These are phyloP conservation scores for Ogataea parapolymorpha DNA, from an alignment of 805 yeast species.

Conservation along the genomic window DNA sequence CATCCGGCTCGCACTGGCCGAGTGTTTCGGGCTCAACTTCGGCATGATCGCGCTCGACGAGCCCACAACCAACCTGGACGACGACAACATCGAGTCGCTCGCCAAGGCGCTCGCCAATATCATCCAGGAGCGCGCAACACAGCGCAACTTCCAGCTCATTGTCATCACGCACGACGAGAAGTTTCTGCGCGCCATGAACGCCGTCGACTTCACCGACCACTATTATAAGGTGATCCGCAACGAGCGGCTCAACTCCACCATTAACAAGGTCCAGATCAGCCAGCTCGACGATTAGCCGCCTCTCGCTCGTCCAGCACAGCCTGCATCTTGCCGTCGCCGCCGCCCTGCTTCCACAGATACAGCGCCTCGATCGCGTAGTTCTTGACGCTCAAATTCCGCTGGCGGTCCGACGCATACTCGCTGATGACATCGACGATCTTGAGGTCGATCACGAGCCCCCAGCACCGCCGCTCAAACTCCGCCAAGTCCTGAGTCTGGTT, in stretches of 20 bases:
- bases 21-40: slow-evolving; percentile 91
- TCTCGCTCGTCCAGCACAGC: slow-evolving; percentile 6
- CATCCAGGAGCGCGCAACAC: slow-evolving; percentile 69
- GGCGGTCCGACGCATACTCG: slow-evolving; percentile 63
- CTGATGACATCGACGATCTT: slow-evolving; percentile 62
- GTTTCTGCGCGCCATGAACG: slow-evolving; percentile 80
- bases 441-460: slow-evolving; percentile 67
- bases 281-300: slow-evolving; percentile 17
- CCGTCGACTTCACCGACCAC: slow-evolving; percentile 79
- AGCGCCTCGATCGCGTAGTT: slow-evolving; percentile 86
- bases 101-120: slow-evolving; percentile 77
- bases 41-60: slow-evolving; percentile 97
- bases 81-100: slow-evolving; percentile 81
- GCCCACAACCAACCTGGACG: slow-evolving; percentile 94
- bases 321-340: slow-evolving; percentile 35
- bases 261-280: slow-evolving; percentile 37
- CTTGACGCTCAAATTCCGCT: slow-evolving; percentile 64
- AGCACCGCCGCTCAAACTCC: slow-evolving; percentile 52
- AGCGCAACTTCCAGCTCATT: slow-evolving; percentile 87
- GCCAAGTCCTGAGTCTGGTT: slow-evolving; percentile 34
- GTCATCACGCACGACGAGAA: slow-evolving; percentile 97
- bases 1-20: slow-evolving; percentile 87
- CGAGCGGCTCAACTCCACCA: slow-evolving; percentile 75
- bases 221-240: slow-evolving; percentile 81
- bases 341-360: slow-evolving; percentile 77